phyloP scores from a whole-genome alignment of 2,329 filamentous ascomycete genomes.

The Xylariaceae sp. region DNA sequence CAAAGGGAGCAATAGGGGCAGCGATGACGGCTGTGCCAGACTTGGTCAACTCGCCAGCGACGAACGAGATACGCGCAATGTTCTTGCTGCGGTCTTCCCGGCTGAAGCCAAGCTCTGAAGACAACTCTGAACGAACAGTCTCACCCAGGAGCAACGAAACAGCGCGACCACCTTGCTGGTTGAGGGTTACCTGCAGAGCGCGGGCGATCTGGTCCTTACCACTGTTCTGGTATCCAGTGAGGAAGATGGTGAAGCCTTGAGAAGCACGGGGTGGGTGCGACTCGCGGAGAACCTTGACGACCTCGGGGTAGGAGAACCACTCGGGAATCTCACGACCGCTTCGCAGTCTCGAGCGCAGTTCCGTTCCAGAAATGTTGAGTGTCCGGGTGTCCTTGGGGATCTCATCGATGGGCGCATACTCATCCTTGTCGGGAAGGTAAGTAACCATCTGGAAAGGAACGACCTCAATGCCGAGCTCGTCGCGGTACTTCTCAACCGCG shows the following conservation, averaged over 20 bases:
- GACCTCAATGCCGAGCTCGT: constrained; percentile 96
- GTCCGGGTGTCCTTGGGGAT: constrained; percentile 79
- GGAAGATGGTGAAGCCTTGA: constrained; percentile 97
- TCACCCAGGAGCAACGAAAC: constrained; percentile 94
- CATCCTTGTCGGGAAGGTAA: constrained; percentile 93
- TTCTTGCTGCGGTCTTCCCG: constrained; percentile 89
- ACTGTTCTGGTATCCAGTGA: constrained; percentile 93
- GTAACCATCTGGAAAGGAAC: constrained; percentile 99
- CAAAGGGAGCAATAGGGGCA: constrained; percentile 91
- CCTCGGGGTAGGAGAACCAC: constrained; percentile 99
- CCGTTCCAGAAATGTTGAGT: constrained; percentile 79
- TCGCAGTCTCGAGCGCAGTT: constrained; percentile 85
- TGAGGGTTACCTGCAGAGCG: constrained; percentile 91
- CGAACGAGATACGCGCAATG: constrained; percentile 93
- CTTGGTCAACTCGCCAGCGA: constrained; percentile 88
- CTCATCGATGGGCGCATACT: constrained; percentile 91
- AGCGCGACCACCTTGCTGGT: constrained; percentile 93
- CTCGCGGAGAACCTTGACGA: constrained; percentile 92
- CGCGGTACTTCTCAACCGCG: constrained; percentile 91
- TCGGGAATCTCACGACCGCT: constrained; percentile 93
- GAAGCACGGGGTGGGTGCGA: constrained; percentile 85
- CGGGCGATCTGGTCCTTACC: constrained; percentile 97
- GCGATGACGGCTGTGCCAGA: constrained; percentile 93
- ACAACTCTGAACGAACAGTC: constrained; percentile 89
- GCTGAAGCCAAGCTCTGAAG: constrained; percentile 91